Evolutionary conservation across 108 stramenopile genomes (phyloP).

Genomic region (Poteriospumella lacustris): DNA sequence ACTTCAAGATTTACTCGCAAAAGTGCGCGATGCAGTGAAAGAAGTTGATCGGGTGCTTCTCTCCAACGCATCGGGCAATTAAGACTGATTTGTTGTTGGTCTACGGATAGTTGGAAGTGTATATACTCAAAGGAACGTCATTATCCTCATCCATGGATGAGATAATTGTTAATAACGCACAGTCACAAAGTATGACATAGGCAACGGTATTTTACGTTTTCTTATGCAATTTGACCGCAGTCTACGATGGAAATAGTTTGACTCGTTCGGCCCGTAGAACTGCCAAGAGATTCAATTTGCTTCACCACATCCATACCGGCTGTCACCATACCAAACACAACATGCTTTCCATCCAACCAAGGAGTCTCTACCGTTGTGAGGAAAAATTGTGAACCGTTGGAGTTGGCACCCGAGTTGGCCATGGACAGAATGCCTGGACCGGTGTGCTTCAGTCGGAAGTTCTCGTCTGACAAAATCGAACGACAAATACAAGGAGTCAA

Average conservation of each 20-base stretch:
- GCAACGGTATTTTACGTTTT: too few relatives aligned
- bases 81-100: too few relatives aligned
- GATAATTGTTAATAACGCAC: too few relatives aligned
- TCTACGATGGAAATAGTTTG: neutral
- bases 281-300: slow-evolving; percentile 37
- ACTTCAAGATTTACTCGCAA: too few relatives aligned
- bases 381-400: slow-evolving; percentile 58
- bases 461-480: slow-evolving; percentile 58
- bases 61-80: too few relatives aligned
- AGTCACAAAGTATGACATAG: too few relatives aligned
- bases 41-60: too few relatives aligned
- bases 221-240: slow-evolving; percentile 17
- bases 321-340: slow-evolving; percentile 55
- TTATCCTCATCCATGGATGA: too few relatives aligned
- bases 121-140: too few relatives aligned
- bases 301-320: slow-evolving; percentile 52
- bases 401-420: slow-evolving; percentile 57
- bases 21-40: too few relatives aligned
- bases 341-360: slow-evolving; percentile 67
- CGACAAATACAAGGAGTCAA: slow-evolving; percentile 71
- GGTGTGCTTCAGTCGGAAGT: slow-evolving; percentile 63
- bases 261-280: neutral
- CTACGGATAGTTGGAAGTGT: too few relatives aligned
- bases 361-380: slow-evolving; percentile 44
- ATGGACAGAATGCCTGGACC: slow-evolving; percentile 56